These are phyloP conservation scores for Mucuna pruriens DNA, from an alignment of 306 rosid species.

Conservation along the genomic window DNA sequence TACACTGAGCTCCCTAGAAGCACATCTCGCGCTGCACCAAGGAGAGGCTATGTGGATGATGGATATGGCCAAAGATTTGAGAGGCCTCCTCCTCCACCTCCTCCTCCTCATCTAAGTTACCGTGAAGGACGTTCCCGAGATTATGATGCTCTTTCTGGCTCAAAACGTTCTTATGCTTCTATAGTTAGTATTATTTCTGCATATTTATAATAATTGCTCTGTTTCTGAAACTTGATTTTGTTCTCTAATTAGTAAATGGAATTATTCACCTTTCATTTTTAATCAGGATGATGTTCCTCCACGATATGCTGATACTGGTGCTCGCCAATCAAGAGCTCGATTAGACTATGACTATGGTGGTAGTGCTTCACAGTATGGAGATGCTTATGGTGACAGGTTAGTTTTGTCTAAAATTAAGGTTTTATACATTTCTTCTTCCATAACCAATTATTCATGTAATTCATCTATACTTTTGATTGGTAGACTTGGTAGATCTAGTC, in stretches of 20 bases:
- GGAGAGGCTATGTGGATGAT: constrained; percentile 93
- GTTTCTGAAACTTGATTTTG: background rate
- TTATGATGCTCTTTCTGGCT: constrained; percentile 81
- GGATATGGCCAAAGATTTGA: constrained; percentile 83
- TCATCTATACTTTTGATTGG: constrained; percentile 22
- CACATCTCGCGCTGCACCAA: constrained; percentile 62
- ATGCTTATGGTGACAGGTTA: constrained; percentile 88
- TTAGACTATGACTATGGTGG: constrained; percentile 85
- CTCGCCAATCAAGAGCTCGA: constrained; percentile 90
- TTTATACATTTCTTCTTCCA: background rate
- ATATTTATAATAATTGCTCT: background rate
- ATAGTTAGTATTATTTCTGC: constrained; percentile 54
- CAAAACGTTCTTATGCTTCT: constrained; percentile 86
- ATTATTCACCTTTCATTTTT: background rate
- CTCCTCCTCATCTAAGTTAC: constrained; percentile 66
- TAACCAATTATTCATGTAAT: background rate
- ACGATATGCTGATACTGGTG: constrained; percentile 70
- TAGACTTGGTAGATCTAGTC: constrained; percentile 80
- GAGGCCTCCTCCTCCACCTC: constrained; percentile 82
- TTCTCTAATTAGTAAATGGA: constrained; percentile 3
- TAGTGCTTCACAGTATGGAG: constrained; percentile 85
- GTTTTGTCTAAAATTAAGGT: constrained; percentile 21
- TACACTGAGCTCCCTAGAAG: constrained; percentile 78
- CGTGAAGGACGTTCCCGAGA: constrained; percentile 92
- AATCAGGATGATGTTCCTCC: constrained; percentile 87